Base-by-base conservation (phyloP, 1,139 yeast genomes). In the Spencermartinsiella ligniputridi region DNA sequence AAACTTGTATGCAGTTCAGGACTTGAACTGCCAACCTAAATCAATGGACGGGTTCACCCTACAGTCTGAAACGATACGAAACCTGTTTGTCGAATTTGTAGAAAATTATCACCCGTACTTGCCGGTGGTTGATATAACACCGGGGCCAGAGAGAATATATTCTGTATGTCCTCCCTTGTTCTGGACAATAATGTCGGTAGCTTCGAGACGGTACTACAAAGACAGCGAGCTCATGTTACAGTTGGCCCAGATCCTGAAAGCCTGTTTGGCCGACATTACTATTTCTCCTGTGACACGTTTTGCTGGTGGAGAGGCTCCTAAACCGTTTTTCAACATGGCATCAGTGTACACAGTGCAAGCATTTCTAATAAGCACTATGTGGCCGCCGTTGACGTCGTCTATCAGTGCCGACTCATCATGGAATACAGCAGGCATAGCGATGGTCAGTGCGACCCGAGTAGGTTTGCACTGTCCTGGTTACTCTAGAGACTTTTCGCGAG, bases 301-400 rank as follows among this genome's bases (percentile, higher is more conserved):
- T 58, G 79, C 82, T 20, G 92, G 95, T 0, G 62, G 66, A 1
- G 70, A 64, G 42, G 19, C 40, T n/a, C 22, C 22, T 13, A 16
- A 16, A 17, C 36, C 44, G 35, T 19, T 32, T 16, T 71, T 86
- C 57, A 90, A 90, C 57, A 94, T 88, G 1, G 86, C 95, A 12
- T 84, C 95, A n/a, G 96, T 90, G 0, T 90, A 83, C 60, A 85
- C 96, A 0, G 97, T 90, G 1, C 98, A 92, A 62, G 97, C 97
- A 0, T 83, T 90, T 52, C 67, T 92, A 27, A 70, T 92, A 3
- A 88, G 86, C 62, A 83, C 97, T 1, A 81, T 83, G 63, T 92
- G 97, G 97, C 97, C 97, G 0, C 96, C 97, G 2, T 74, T 90
- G 39, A 87, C 97, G 0, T 88, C 97, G 0, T 87, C 97, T 0